Base-by-base conservation (phyloP, 352 stramenopile genomes). In the Globisporangium polare region DNA sequence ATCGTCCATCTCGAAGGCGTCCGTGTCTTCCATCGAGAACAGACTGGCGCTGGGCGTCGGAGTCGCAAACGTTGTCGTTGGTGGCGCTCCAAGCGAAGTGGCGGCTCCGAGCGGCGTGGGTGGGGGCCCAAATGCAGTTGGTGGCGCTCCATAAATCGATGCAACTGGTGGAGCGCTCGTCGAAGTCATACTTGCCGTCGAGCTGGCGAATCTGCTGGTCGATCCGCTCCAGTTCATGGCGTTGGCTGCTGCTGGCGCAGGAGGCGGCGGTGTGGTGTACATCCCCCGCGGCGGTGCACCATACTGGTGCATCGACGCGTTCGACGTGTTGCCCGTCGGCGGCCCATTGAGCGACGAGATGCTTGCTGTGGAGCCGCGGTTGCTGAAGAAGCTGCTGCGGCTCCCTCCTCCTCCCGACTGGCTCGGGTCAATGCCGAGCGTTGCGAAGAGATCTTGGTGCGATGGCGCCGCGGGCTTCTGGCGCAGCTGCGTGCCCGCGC, bases 21-120 rank as follows among this genome's bases (percentile, higher is more conserved):
- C 82, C 10, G 69, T 46, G 29, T 88, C 77, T 41, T 91, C 83
- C 78, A 94, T 94, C 17, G 80, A 87, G 55, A 94, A 90, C 24
- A 94, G 41, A 65, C 51, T 90, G 53, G 15, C 55, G 52, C 57
- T 74, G 55, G 71, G 64, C 59, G 74, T 79, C 12, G 59, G 45
- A 17, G 18, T 17, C 18, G 42, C 47, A 54, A 56, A 41, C 31
- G 53, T n/a, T 4, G 53, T 27, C n/a, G 60, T 22, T 35, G 41
- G 27, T 10, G 50, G 17, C 41, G 50, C 68, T 37, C 29, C 49
- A 26, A 55, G 31, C 26, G 17, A n/a, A 24, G 47, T 15, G n/a
- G 26, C 24, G 15, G 47, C 8, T 24, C 47, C 47, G 13, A 37
- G 15, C 26, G 29, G 10, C 26, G 47, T 1, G n/a, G 29, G 9